Evolutionary conservation across 1,284 basidiomycete genomes (phyloP), one percentile per base, ranked within the genome.

Genomic region (Ustilago sp.): DNA sequence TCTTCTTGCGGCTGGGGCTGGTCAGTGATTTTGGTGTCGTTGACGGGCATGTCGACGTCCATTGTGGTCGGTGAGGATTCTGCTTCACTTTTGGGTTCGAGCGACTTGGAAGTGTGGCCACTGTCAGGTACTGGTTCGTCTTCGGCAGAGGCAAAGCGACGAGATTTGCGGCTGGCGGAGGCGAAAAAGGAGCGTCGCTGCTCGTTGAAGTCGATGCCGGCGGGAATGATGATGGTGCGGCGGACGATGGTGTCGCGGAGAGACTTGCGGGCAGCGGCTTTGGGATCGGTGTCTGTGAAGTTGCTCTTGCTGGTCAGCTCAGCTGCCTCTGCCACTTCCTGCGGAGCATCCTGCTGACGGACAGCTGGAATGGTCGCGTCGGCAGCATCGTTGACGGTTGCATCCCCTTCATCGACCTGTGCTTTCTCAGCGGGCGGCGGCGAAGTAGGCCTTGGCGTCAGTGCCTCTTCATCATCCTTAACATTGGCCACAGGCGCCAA

Each of bases 181-280:
- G 50, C 54, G 6, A 59, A 55, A 13, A 77, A 41, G n/a, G 77
- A 76, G 32, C 75, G 77, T 11, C 74, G 51, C 12, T 72, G 56
- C 35, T 74, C 73, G 41, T 50, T 53, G 17, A 68, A 59, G 39
- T 61, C 41, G 54, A 63, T 38, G 11, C 66, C 74, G 8, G 77
- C 60, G 7, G 81, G 79, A 47, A 83, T 74, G 60, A 83, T 83
- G 73, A 83, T 75, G 50, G 81, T 83, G 11, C 81, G 45, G 8
- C 81, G 79, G 11, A 83, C 74, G 45, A 83, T 75, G 13, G 81
- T 83, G 63, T 83, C 72, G 3, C 81, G 67, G 23, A 74, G 61
- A 13, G 79, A 80, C 53, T 79, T 82, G 58, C 68, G 63, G 12
- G 71, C 55, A 32, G 60, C 50, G 7, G 54, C 52, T 15, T 45